These are phyloP conservation scores for Diaporthe longicolla DNA, from an alignment of 2,329 filamentous ascomycete species.

Conservation along the genomic window DNA sequence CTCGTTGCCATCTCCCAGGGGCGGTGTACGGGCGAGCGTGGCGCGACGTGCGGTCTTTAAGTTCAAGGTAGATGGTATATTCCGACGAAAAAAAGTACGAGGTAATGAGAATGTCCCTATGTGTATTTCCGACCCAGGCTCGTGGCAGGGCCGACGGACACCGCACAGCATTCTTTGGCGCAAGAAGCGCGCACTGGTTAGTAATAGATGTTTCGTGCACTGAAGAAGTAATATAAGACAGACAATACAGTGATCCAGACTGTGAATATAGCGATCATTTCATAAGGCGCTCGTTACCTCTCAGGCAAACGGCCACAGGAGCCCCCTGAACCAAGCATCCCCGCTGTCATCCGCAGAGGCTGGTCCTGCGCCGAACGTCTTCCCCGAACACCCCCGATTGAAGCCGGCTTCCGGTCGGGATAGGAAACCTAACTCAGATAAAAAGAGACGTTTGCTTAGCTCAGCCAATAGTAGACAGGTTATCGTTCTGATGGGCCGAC, in stretches of 20 bases:
- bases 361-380: too few relatives aligned
- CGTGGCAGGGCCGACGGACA: neutral
- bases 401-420: too few relatives aligned
- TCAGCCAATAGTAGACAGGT: too few relatives aligned
- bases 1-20: neutral
- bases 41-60: neutral
- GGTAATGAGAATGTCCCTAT: too few relatives aligned
- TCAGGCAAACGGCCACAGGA: neutral
- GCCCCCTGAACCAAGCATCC: too few relatives aligned
- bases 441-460: too few relatives aligned
- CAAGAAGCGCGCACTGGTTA: too few relatives aligned
- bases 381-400: too few relatives aligned
- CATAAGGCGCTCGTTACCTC: neutral
- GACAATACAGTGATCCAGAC: neutral
- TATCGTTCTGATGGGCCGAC: too few relatives aligned
- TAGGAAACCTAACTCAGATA: too few relatives aligned
- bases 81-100: too few relatives aligned
- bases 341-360: too few relatives aligned
- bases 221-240: neutral
- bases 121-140: neutral
- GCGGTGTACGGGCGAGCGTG: neutral
- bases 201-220: neutral
- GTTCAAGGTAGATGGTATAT: accelerated
- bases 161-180: neutral
- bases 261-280: neutral